A percentile compares a stretch with the other conserved stretches of the same genome.
Conservation (phyloP, 2,329 filamentous ascomycete genomes). For the Aspergillus eucalypticola region DNA sequence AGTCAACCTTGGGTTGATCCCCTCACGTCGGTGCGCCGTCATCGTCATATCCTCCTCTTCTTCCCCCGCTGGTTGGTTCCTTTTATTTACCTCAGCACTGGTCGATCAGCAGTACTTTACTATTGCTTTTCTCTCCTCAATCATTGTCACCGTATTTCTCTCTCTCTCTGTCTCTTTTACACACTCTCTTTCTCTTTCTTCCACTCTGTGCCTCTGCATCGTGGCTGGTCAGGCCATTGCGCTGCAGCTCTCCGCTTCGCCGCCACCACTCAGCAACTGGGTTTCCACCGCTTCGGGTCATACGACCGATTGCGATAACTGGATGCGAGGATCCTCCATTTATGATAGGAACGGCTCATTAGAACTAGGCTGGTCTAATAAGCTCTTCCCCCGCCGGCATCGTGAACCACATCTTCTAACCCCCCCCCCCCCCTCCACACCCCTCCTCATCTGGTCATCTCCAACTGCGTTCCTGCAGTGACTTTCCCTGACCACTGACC, state of each 20-base stretch:
- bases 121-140: not conserved
- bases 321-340: not conserved
- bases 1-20: slow-evolving; percentile 3
- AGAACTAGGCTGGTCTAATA: not conserved
- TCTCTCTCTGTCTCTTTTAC: slow-evolving; percentile 2
- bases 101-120: not conserved
- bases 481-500: not conserved
- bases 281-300: slow-evolving; percentile 3
- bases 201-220: not conserved
- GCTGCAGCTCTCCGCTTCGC: slow-evolving; percentile 10
- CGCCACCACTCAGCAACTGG: not conserved
- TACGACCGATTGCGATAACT: slow-evolving; percentile 7
- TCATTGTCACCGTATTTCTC: slow-evolving; percentile 1
- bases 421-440: no score
- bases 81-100: not conserved
- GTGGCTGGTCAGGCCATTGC: slow-evolving; percentile 6
- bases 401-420: not conserved
- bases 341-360: slow-evolving; percentile 2
- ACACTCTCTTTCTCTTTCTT: not conserved
- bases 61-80: not conserved
- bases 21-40: slow-evolving; percentile 12
- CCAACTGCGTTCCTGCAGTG: not conserved
- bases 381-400: not conserved
- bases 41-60: not conserved
- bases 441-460: slow-evolving; percentile 3